A percentile compares a stretch with the other conserved stretches of the same genome.
phyloP scores from a whole-genome alignment of 2,329 filamentous ascomycete species.

The Claviceps spartinae region DNA sequence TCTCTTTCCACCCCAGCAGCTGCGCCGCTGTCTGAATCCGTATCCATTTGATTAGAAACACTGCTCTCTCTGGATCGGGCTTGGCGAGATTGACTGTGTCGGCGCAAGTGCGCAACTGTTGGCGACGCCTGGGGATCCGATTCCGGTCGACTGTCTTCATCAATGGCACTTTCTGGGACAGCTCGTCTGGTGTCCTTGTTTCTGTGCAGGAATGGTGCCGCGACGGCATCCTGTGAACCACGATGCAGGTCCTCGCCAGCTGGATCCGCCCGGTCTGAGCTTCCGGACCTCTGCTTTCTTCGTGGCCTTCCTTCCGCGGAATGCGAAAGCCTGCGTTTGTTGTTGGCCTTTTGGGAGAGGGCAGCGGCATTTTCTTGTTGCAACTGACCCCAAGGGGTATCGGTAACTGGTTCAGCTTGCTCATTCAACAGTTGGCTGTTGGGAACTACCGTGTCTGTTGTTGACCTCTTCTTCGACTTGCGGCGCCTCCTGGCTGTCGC shows the following conservation, averaged over 20 bases:
- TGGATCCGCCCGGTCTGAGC: conserved; percentile 10
- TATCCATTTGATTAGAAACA: conserved; percentile 12
- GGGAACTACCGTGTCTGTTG: conserved; percentile 2
- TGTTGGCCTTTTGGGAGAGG: conserved; percentile 14
- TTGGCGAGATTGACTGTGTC: conserved; percentile 14
- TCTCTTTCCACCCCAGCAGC: conserved; percentile 10
- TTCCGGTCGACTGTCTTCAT: conserved; percentile 10
- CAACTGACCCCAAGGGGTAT: conserved; percentile 3
- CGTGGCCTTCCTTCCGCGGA: conserved; percentile 17
- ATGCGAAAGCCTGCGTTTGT: conserved; percentile 21
- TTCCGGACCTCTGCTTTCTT: conserved; percentile 20
- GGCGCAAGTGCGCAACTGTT: conserved; percentile 14
- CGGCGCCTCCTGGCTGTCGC: conserved; percentile 11
- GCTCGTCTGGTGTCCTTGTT: conserved; percentile 1
- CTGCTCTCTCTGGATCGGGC: conserved; percentile 16
- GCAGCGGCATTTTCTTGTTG: conserved; percentile 7
- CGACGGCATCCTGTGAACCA: neutral
- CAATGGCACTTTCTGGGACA: conserved; percentile 7
- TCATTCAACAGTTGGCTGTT: conserved; percentile 3
- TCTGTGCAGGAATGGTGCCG: conserved; percentile 6
- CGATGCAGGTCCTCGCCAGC: neutral
- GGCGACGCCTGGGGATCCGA: conserved; percentile 15
- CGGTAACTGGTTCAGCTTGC: neutral
- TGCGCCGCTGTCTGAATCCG: conserved; percentile 6
- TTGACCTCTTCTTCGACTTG: conserved; percentile 14